Evolutionary conservation across 306 rosid genomes (phyloP).

Genomic region (Datisca glomerata): DNA sequence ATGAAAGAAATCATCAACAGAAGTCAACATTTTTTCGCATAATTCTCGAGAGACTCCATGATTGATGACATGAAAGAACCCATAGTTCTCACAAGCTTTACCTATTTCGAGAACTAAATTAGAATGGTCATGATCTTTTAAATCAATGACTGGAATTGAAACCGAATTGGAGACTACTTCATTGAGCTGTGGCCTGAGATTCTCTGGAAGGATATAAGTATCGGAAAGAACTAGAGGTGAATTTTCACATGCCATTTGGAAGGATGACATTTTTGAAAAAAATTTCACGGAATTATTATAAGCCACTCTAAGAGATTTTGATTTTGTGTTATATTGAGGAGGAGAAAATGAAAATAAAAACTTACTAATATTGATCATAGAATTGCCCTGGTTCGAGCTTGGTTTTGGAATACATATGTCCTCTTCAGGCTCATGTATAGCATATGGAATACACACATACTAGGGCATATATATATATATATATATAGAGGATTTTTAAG

Average conservation of each 20-base stretch:
- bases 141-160: slow-evolving; percentile 39
- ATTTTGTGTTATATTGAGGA: not conserved
- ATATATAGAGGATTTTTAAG: no score
- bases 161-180: slow-evolving; percentile 14
- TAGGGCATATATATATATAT: no score
- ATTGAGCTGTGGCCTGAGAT: slow-evolving; percentile 32
- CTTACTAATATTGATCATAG: no score
- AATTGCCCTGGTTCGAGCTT: no score
- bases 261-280: slow-evolving; percentile 17
- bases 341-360: not conserved
- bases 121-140: slow-evolving; percentile 7
- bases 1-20: slow-evolving; percentile 22
- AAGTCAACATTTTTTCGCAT: slow-evolving; percentile 19
- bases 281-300: no score
- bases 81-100: slow-evolving; percentile 36
- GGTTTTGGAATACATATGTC: no score
- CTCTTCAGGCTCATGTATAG: no score
- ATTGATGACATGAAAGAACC: slow-evolving; percentile 35
- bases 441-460: no score
- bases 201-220: slow-evolving; percentile 26
- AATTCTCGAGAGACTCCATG: slow-evolving; percentile 33
- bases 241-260: slow-evolving; percentile 15
- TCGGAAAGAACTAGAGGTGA: slow-evolving; percentile 19
- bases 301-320: not conserved
- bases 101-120: slow-evolving; percentile 19